Percentiles rank a stretch among this genome's conserved stretches.
Conservation (phyloP, 176 grass and related monocot genomes). For the Carex cristatella region DNA sequence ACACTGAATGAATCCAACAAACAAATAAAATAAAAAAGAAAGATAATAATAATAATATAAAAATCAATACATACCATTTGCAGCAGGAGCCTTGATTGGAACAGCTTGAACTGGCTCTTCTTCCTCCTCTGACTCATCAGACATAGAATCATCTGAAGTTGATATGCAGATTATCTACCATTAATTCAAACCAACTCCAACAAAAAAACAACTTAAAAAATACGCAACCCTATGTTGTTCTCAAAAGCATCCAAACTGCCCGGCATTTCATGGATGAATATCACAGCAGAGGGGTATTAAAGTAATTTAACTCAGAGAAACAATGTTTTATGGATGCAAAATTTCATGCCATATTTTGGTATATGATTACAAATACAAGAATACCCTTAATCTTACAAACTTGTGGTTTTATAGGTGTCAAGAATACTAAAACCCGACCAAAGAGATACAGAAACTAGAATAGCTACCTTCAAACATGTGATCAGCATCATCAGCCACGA, state of each 20-base stretch:
- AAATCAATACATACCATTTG: constrained; percentile 4
- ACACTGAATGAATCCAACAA: neutral
- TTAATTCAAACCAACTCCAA: neutral
- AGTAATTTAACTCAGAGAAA: constrained; percentile 16
- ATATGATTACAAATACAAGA: neutral
- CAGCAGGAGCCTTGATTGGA: neutral
- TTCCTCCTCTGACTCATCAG: constrained; percentile 10
- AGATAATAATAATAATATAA: neutral
- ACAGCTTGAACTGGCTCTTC: constrained; percentile 1
- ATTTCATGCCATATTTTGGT: constrained; percentile 22
- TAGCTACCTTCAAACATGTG: constrained; percentile 48
- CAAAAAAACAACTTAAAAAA: constrained; percentile 4
- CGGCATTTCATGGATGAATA: neutral
- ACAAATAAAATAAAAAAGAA: neutral
- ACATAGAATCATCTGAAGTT: neutral
- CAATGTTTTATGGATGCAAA: neutral
- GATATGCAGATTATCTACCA: neutral
- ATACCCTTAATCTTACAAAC: neutral
- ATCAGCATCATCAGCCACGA: constrained; percentile 27
- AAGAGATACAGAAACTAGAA: neutral
- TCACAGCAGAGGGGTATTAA: neutral
- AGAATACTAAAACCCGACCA: neutral
- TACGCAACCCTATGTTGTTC: neutral
- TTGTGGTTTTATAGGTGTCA: constrained; percentile 1
- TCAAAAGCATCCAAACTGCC: neutral